Evolutionary conservation across 768 basidiomycete species (phyloP), one percentile per base, ranked within the genome.

Genomic region (Panaeolus cyanescens): DNA sequence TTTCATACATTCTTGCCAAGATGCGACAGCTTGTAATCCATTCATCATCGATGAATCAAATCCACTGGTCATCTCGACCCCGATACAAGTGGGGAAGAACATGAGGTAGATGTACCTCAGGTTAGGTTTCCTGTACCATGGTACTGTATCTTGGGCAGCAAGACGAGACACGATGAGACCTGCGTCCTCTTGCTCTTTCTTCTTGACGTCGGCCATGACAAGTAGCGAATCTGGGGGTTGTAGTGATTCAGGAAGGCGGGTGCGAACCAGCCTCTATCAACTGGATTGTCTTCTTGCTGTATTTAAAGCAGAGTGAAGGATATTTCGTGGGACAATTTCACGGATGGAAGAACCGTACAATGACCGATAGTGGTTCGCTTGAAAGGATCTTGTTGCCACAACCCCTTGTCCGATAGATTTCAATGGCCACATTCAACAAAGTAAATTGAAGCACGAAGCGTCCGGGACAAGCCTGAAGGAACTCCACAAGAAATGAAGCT

Each of bases 81-180:
- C 85, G 30, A 86, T 80, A 62, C 84, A 84, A 36, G 86, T 84
- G 13, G 85, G 87, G 62, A 87, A 73, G 70, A 88, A 77, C 54
- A 87, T 53, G 25, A 88, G 60, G 70, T 88, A 88, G 40, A 88
- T 64, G 22, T 77, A 33, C 20, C 86, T 74, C 61, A 89, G 72
- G 63, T 88, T 88, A 1, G 77, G 85, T 64, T 88, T 89, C 63
- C 67, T 69, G 70, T 87, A 88, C 87, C 88, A 89, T 37, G 85
- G 83, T 5, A 76, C 77, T 36, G 74, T 75, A 69, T 89, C 87
- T 57, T 80, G 74, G 15, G 74, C 71, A 28, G 79, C 80, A n/a
- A 83, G 67, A n/a, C 72, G 68, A 13, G 75, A 71, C 32, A 81
- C 80, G n/a, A 79, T 25, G 19, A 25, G 22, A n/a, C 22, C 45